phyloP scores from a whole-genome alignment of 306 rosid species.

The Cucurbita ficifolia region DNA sequence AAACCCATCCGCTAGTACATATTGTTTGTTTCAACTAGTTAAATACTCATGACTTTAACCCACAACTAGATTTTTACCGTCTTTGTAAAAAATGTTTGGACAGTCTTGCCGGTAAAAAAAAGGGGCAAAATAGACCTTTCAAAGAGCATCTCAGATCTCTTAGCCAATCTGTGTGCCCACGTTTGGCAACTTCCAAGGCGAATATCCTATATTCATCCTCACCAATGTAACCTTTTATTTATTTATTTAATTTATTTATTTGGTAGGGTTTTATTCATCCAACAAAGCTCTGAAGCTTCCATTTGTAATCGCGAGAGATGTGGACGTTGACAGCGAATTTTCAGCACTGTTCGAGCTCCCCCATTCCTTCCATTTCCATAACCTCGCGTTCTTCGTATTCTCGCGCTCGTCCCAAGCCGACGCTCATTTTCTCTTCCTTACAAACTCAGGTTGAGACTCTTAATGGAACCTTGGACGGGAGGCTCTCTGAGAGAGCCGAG shows the following conservation, averaged over 20 bases:
- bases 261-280: not conserved
- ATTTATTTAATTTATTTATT: not conserved
- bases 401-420: constrained; percentile 4
- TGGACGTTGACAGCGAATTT: constrained; percentile 9
- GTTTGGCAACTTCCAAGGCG: not conserved
- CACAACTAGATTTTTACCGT: no score
- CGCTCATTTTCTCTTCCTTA: constrained; percentile 20
- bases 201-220: not conserved
- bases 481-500: constrained; percentile 21
- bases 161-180: not conserved
- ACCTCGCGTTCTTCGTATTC: not conserved
- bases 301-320: not conserved
- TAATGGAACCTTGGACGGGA: constrained; percentile 23
- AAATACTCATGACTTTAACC: no score
- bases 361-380: not conserved
- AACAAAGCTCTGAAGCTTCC: not conserved
- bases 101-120: no score
- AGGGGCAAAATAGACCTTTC: not conserved
- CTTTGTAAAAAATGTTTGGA: no score
- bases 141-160: not conserved
- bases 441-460: constrained; percentile 24
- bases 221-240: not conserved
- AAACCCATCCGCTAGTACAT: no score
- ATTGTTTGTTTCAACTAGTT: no score
- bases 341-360: constrained; percentile 8